Base-by-base conservation (phyloP, 495 filamentous ascomycete species). In the Evansstolkia leycettana region DNA sequence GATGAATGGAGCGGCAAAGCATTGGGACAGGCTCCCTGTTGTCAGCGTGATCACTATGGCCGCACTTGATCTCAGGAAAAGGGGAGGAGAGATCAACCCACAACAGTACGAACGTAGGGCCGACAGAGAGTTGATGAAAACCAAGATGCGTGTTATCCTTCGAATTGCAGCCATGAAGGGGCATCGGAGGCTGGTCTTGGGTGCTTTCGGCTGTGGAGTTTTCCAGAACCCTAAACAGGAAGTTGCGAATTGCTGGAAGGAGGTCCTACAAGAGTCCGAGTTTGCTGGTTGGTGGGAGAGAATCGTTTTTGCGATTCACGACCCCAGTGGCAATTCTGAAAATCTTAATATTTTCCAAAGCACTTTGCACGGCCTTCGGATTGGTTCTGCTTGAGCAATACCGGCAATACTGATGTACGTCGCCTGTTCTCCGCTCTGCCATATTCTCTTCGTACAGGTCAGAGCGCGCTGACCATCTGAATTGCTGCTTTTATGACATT, bases 121-220 rank as follows among this genome's bases (percentile, higher is more conserved):
- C 1, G 71, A 80, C 40, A 53, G 65, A 14, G 62, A 71, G 0
- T 33, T 65, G 7, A 77, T 67, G 47, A 57, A 67, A 38, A 50
- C 55, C 10, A 82, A 80, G 48, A 78, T 82, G 54, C 55, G 75
- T 17, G 33, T 71, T 27, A 58, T 64, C 16, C 57, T 82, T 16
- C 64, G 75, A 2, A 54, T 78, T 13, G 68, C 73, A 12, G 75
- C 58, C 7, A 36, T 43, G 2, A 59, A 67, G 15, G 60, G 57
- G 7, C 74, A 78, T 45, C 54, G 62, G 10, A 57, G 60, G 47
- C 43, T 82, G 9, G 68, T 82, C 9, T 61, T 82, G 2, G 78
- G 80, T 0, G 78, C 78, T 0, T 57, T 82, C 52, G 80, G 80
- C 1, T 83, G 79, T 38, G 78, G 76, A 1, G 73, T 63, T 2